Evolutionary conservation across 805 yeast species (phyloP), one percentile per base, ranked within the genome.

Genomic region (Ogataea trehalophila): DNA sequence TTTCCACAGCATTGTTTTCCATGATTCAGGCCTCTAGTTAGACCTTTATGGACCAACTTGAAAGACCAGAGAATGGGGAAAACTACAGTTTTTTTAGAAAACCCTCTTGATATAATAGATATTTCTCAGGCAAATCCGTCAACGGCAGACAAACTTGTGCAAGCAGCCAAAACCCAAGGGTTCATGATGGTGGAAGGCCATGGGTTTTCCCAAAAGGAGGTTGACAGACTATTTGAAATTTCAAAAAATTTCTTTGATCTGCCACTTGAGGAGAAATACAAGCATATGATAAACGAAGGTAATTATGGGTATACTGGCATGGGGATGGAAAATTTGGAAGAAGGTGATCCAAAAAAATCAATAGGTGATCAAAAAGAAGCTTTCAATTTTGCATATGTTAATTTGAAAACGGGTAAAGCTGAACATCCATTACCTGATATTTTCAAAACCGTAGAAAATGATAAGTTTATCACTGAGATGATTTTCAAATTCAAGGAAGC

Each of bases 351-450:
- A 37, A 55, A 53, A 37, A 56, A 58, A 38, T 48, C 53, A 7
- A 56, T 60, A 29, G 83, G 84, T 5, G 87, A 81, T 60, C 84
- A 82, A 36, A 81, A 81, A 56, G 85, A 81, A 60, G 87, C 85
- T 0, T 77, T 81, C 66, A 85, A 86, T 58, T 76, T 84, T 55
- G 79, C 81, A 31, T 61, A 67, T 22, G 69, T 81, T 51, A 63
- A 78, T 55, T 73, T 78, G 43, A 49, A 56, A n/a, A 71, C 74
- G 18, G 87, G 86, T 18, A 45, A 45, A 50, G 40, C 59, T 61
- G 17, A 54, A 60, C 37, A 66, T 71, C 63, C 63, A 4, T 59
- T 81, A 22, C 90, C 88, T 3, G 69, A 62, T 8, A 66, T 75
- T 62, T 80, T 83, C 48, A 48, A 66, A 41, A 68, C 67, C 29